phyloP scores from a whole-genome alignment of 169 alveolate genomes.

The Eimeria sp. region DNA sequence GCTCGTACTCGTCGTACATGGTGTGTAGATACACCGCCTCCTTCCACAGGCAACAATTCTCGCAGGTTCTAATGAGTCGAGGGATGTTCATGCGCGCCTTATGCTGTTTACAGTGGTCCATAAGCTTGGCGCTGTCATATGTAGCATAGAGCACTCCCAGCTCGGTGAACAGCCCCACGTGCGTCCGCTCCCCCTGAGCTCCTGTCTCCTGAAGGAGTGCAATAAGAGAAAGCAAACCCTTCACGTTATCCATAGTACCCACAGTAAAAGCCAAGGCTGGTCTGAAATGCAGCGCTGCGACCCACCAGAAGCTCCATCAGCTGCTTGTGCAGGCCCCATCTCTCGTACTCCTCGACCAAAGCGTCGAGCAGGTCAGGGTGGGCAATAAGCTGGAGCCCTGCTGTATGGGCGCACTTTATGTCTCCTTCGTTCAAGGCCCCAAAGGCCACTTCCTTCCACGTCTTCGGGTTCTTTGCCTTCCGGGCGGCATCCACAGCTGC shows the following conservation, averaged over 20 bases:
- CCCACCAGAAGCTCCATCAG: conserved; percentile 92
- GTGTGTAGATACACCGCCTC: conserved; percentile 96
- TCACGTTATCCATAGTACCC: neutral
- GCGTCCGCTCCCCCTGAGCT: conserved; percentile 93
- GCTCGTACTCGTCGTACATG: conserved; percentile 98
- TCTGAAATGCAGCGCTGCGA: neutral
- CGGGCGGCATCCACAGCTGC: conserved; percentile 99
- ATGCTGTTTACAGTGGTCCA: conserved; percentile 96
- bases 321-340: conserved; percentile 95
- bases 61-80: conserved; percentile 97
- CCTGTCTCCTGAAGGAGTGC: conserved; percentile 84
- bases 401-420: conserved; percentile 96
- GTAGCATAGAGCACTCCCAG: conserved; percentile 99
- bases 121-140: conserved; percentile 98
- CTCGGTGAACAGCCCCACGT: conserved; percentile 98
- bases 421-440: conserved; percentile 96
- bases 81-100: conserved; percentile 94
- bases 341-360: conserved; percentile 96
- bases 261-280: neutral
- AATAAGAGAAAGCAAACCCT: neutral
- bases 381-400: conserved; percentile 98
- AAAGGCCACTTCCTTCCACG: conserved; percentile 96
- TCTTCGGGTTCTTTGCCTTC: conserved; percentile 99
- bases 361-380: conserved; percentile 99
- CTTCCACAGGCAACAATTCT: conserved; percentile 87